Percentiles rank a stretch among this genome's conserved stretches.
Conservation (phyloP, 2,329 filamentous ascomycete genomes). For the Stemphylium vesicarium region DNA sequence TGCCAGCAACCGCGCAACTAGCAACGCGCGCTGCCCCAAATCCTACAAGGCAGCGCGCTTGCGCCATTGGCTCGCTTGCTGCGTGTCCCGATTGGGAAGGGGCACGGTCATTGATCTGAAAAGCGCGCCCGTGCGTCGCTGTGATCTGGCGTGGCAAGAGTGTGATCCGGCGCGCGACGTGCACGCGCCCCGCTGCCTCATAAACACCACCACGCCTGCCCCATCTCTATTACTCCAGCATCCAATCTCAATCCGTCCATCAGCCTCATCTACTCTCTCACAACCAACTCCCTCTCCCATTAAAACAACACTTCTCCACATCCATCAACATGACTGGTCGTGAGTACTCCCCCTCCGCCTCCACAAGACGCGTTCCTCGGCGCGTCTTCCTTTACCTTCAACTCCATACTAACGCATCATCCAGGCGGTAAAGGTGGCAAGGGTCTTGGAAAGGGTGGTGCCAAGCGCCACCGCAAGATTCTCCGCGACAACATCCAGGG, state of each 20-base stretch:
- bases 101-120: slow-evolving; percentile 43
- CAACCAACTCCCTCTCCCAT: not conserved
- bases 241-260: slow-evolving; percentile 19
- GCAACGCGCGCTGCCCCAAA: slow-evolving; percentile 30
- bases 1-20: slow-evolving; percentile 27
- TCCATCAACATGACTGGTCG: slow-evolving; percentile 53
- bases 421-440: slow-evolving; percentile 62
- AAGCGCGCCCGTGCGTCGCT: slow-evolving; percentile 38
- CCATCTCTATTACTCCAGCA: slow-evolving; percentile 24
- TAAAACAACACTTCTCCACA: slow-evolving; percentile 28
- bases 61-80: slow-evolving; percentile 35
- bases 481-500: slow-evolving; percentile 63
- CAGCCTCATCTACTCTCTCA: slow-evolving; percentile 13
- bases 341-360: slow-evolving; percentile 39
- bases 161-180: slow-evolving; percentile 34
- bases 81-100: slow-evolving; percentile 30
- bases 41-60: slow-evolving; percentile 18
- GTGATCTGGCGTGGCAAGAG: slow-evolving; percentile 38
- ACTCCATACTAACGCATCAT: slow-evolving; percentile 41
- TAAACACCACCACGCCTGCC: slow-evolving; percentile 28
- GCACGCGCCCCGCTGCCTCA: slow-evolving; percentile 35
- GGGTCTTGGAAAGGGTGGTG: slow-evolving; percentile 61
- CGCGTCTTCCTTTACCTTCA: slow-evolving; percentile 17
- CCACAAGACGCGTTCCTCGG: slow-evolving; percentile 11
- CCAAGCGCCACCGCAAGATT: slow-evolving; percentile 63